Conservation (phyloP, 2,329 filamentous ascomycete species). For the Fusarium cyanostomum region DNA sequence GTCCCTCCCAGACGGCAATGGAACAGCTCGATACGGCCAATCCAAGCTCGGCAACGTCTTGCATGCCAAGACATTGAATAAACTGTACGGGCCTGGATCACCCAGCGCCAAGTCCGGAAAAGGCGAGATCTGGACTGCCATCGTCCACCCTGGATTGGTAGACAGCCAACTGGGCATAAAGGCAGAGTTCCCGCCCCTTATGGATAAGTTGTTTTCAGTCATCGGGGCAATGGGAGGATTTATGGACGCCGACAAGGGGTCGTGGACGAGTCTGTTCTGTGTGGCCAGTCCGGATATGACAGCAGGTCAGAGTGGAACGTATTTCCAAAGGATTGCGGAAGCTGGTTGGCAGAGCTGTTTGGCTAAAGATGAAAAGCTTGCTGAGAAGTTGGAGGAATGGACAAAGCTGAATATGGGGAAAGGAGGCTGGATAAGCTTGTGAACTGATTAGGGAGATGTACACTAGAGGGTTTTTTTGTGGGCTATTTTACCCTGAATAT, state of each 20-base stretch:
- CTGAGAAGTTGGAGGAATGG: constrained; percentile 28
- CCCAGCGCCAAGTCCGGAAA: not conserved
- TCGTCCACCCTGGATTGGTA: constrained; percentile 28
- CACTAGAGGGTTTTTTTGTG: too few species aligned
- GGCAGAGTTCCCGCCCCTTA: not conserved
- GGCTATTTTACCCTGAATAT: too few species aligned
- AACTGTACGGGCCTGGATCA: constrained; percentile 22
- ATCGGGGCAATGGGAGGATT: not conserved
- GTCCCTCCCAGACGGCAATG: not conserved
- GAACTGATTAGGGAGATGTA: too few species aligned
- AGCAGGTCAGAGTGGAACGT: constrained; percentile 22
- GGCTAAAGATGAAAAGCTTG: constrained; percentile 22
- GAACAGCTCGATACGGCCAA: constrained; percentile 24
- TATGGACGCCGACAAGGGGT: constrained; percentile 18
- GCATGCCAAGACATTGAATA: constrained; percentile 21
- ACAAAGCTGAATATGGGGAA: constrained; percentile 19
- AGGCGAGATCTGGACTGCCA: constrained; percentile 26
- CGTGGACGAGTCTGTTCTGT: constrained; percentile 34
- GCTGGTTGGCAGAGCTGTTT: constrained; percentile 19
- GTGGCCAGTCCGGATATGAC: constrained; percentile 21
- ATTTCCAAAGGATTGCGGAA: constrained; percentile 27
- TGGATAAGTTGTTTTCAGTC: not conserved
- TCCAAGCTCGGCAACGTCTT: constrained; percentile 34
- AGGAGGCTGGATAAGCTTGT: constrained; percentile 11
- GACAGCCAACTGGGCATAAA: constrained; percentile 6